Base-by-base conservation (phyloP, 2,329 filamentous ascomycete species). In the Emmonsiellopsis sp. region DNA sequence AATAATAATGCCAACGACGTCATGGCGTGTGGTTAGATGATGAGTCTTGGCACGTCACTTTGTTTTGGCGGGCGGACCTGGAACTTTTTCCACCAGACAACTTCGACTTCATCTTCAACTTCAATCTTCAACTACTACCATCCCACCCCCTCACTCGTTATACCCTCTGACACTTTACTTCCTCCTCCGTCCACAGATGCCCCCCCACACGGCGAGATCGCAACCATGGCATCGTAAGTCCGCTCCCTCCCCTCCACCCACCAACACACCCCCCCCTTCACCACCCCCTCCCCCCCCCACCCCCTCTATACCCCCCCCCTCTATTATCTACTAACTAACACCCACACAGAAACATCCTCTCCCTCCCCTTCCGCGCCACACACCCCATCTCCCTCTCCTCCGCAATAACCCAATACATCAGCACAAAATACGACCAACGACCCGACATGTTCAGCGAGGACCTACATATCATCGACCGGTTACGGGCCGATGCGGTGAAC, bases 381-480 rank as follows among this genome's bases (percentile, higher is more conserved):
- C 83, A 87, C 59, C 79, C 85, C 54, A 78, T 95, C 41, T 86
- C 86, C 55, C 80, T 97, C 57, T 86, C 88, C 53, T 78, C 82
- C 57, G 87, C 90, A 49, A 90, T 98, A 68, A 89, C 88, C 59
- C 85, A 93, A 68, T 97, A 98, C 75, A 97, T 98, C 65, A 95
- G 90, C 57, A 86, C 83, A 70, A 96, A 97, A 79, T 97, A 97
- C 85, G 92, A 97, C 71, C 93, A 98, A 69, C 92, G 95, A 67
- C 92, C 93, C 35, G 90, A 96, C 70, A 95, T 95, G 86, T 98
- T 98, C 72, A 82, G 83, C 58, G 81, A 88, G 59, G 93, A 98
- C 73, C 82, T 95, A 55, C 84, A 91, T 65, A 81, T 86, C 59
- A 90, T 98, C 64, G 90, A 97, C 67, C 77, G 82, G 48, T 75